These are phyloP conservation scores for Metschnikowia orientalis DNA, from an alignment of 805 yeast species.

Conservation along the genomic window DNA sequence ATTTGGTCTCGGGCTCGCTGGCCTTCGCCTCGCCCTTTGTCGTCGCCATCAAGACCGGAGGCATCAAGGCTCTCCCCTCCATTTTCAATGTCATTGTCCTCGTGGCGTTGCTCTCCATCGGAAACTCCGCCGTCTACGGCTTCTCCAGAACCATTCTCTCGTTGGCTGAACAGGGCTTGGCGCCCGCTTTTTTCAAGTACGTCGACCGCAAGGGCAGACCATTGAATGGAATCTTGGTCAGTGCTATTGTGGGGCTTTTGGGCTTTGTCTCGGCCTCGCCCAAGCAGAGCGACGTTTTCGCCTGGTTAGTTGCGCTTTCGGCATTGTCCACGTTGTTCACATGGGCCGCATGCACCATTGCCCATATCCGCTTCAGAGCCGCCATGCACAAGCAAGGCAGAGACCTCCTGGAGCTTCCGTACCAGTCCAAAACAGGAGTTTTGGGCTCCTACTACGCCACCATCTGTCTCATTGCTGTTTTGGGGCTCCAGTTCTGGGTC, in stretches of 20 bases:
- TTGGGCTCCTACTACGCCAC: conserved; percentile 26
- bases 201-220: conserved; percentile 41
- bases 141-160: conserved; percentile 39
- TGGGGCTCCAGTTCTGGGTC: conserved; percentile 27
- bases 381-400: conserved; percentile 41
- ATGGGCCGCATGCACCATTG: conserved; percentile 38
- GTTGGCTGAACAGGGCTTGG: conserved; percentile 38
- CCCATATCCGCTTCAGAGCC: conserved; percentile 39
- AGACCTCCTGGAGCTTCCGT: conserved; percentile 48
- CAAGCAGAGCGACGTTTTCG: conserved; percentile 32
- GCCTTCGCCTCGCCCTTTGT: conserved; percentile 41
- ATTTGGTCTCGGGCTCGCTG: conserved; percentile 24
- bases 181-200: conserved; percentile 31
- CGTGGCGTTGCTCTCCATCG: conserved; percentile 39
- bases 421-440: conserved; percentile 45
- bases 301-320: conserved; percentile 40
- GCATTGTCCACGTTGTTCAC: conserved; percentile 41
- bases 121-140: conserved; percentile 42
- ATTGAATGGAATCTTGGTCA: conserved; percentile 30
- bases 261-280: conserved; percentile 41
- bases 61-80: conserved; percentile 39
- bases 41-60: conserved; percentile 39
- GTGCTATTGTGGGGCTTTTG: conserved; percentile 34
- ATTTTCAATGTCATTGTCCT: conserved; percentile 41
- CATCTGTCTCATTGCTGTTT: conserved; percentile 19